Base-by-base conservation (phyloP, 2,329 filamentous ascomycete genomes). In the Dactylellina sp. region DNA sequence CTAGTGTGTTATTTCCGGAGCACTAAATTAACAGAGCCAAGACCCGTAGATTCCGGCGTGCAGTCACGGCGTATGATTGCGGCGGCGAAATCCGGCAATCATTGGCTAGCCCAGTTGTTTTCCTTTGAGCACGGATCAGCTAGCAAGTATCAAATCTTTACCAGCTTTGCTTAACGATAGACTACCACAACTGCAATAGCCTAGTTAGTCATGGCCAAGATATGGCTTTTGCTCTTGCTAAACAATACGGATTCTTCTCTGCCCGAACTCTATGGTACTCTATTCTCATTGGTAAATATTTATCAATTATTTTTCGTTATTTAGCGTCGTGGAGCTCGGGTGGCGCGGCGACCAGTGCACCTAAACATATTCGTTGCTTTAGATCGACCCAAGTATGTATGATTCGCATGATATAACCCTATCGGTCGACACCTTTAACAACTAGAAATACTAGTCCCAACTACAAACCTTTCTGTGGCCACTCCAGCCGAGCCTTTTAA, bases 1-100 rank as follows among this genome's bases (percentile, higher is more conserved):
- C 20, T 55, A 40, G 50, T 39, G 50, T 55, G 50, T 39, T 55
- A 55, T 55, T 55, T 39, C 18, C 9, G 35, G 50, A 11, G 18
- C 24, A n/a, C 22, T 9, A 50, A 11, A 50, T 28, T 6, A 44
- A 5, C 18, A 16, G 40, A 5, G 46, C 18, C 22, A 50, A 14
- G 35, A 37, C n/a, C n/a, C n/a, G n/a, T n/a, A 37, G 7, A 7
- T 24, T 55, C 12, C 32, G 50, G 50, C 50, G 32, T 39, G 32
- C 22, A 32, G 37, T 53, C 11, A 25, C n/a, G 32, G 28, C n/a
- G 32, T n/a, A 39, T 16, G 40, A 55, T n/a, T 37, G n/a, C 6
- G 18, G 12, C 28, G 16, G 6, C 9, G 12, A 55, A 40, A 55
- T 7, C n/a, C n/a, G n/a, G n/a, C n/a, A n/a, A 39, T 9, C 47